Evolutionary conservation across 2,329 filamentous ascomycete genomes (phyloP).

Genomic region (Fusarium albidum): DNA sequence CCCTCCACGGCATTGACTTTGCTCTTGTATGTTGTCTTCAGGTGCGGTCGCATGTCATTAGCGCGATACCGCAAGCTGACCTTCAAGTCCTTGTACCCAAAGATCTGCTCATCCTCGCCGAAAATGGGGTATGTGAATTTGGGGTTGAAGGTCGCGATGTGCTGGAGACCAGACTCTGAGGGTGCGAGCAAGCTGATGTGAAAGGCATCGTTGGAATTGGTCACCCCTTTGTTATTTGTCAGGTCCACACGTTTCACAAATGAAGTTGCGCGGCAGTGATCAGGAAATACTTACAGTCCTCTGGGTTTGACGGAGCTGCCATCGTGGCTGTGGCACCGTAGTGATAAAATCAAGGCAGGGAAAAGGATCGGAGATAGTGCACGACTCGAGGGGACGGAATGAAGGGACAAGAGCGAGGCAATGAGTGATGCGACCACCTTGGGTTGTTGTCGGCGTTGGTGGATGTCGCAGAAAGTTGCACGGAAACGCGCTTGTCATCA

Average conservation of each 20-base stretch:
- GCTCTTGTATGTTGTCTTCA: slow-evolving; percentile 75
- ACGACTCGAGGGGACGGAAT: neutral
- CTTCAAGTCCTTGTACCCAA: slow-evolving; percentile 84
- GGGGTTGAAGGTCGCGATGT: slow-evolving; percentile 77
- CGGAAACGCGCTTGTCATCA: slow-evolving; percentile 18
- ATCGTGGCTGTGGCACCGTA: slow-evolving; percentile 27
- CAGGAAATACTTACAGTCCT: slow-evolving; percentile 44
- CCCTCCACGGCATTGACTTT: slow-evolving; percentile 76
- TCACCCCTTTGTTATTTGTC: slow-evolving; percentile 58
- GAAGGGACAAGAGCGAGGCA: neutral
- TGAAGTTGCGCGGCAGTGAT: neutral
- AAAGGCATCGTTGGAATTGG: slow-evolving; percentile 68
- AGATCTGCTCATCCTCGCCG: slow-evolving; percentile 89
- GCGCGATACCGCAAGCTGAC: slow-evolving; percentile 75
- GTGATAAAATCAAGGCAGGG: neutral
- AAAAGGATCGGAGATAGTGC: neutral
- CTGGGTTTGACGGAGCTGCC: slow-evolving; percentile 42
- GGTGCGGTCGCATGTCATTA: slow-evolving; percentile 78
- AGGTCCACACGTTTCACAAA: slow-evolving; percentile 10
- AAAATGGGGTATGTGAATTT: slow-evolving; percentile 93
- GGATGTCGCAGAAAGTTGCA: neutral
- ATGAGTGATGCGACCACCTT: slow-evolving; percentile 13
- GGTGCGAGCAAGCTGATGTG: slow-evolving; percentile 66
- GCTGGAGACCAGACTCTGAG: slow-evolving; percentile 58
- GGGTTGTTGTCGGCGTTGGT: slow-evolving; percentile 18